phyloP scores from a whole-genome alignment of 306 rosid genomes.

The Trifolium fragiferum region DNA sequence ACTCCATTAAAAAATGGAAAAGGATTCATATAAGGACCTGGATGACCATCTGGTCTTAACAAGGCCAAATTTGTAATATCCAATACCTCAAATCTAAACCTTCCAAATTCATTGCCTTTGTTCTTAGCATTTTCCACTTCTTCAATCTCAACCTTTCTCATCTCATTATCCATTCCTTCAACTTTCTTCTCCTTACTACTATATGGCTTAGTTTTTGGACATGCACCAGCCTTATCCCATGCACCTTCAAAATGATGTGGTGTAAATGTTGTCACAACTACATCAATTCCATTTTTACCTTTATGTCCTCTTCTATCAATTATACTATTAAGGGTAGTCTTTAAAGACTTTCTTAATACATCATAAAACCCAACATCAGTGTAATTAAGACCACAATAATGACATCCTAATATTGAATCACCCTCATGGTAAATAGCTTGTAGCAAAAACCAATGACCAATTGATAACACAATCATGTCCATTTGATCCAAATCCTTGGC shows the following conservation, averaged over 20 bases:
- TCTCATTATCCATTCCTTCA: constrained; percentile 83
- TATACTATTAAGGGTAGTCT: constrained; percentile 57
- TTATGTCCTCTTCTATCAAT: constrained; percentile 49
- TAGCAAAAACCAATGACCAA: constrained; percentile 91
- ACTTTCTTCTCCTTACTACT: constrained; percentile 57
- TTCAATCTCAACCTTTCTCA: constrained; percentile 71
- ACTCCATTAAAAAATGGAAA: constrained; percentile 64
- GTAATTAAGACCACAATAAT: constrained; percentile 78
- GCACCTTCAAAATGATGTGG: constrained; percentile 95
- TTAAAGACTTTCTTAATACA: constrained; percentile 63
- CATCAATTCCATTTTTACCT: constrained; percentile 42
- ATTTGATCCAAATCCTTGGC: constrained; percentile 55
- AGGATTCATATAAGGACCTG: constrained; percentile 87
- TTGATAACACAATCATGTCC: constrained; percentile 67
- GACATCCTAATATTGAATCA: constrained; percentile 72
- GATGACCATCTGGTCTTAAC: constrained; percentile 93
- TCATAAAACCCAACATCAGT: constrained; percentile 83
- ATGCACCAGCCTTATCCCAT: constrained; percentile 89
- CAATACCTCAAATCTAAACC: constrained; percentile 61
- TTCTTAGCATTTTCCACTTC: constrained; percentile 66
- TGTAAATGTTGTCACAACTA: constrained; percentile 76
- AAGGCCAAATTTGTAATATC: constrained; percentile 71
- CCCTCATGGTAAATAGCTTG: constrained; percentile 78
- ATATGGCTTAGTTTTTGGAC: constrained; percentile 70
- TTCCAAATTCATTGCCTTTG: constrained; percentile 38